phyloP scores from a whole-genome alignment of 2,329 filamentous ascomycete species.

The Talaromyces sp. region DNA sequence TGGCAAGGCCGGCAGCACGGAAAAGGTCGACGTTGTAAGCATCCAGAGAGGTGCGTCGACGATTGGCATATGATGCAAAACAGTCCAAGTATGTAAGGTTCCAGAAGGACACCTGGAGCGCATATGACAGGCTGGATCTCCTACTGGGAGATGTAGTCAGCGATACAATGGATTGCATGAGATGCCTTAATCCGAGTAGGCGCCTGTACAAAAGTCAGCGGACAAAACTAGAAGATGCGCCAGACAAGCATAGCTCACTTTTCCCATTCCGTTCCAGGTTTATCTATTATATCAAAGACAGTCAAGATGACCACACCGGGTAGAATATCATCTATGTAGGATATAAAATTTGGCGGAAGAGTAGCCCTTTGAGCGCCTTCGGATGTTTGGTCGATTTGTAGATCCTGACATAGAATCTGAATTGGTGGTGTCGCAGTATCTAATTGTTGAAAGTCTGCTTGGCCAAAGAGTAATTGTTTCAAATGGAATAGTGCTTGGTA shows the following conservation, averaged over 20 bases:
- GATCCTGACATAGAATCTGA: conserved; percentile 27
- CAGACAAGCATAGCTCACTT: conserved; percentile 29
- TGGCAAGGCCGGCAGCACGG: conserved; percentile 58
- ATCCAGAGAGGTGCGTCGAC: conserved; percentile 56
- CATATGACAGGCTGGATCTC: conserved; percentile 44
- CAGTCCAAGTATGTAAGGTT: conserved; percentile 63
- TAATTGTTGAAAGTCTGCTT: conserved; percentile 29
- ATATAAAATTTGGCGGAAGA: conserved; percentile 27
- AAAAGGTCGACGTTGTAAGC: conserved; percentile 57
- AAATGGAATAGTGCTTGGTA: conserved; percentile 55
- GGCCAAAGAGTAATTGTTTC: conserved; percentile 36
- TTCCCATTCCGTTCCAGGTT: conserved; percentile 58
- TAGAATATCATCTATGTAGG: conserved; percentile 56
- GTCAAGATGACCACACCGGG: conserved; percentile 61
- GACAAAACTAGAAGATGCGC: background rate
- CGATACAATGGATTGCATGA: conserved; percentile 50
- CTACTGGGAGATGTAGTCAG: conserved; percentile 21
- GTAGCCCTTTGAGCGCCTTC: conserved; percentile 33
- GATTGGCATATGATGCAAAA: conserved; percentile 59
- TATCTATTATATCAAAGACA: conserved; percentile 62
- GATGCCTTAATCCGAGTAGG: conserved; percentile 57
- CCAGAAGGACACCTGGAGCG: conserved; percentile 59
- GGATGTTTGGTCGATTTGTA: conserved; percentile 25
- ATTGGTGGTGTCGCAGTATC: conserved; percentile 31
- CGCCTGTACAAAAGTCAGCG: conserved; percentile 39